A percentile compares a stretch with the other conserved stretches of the same genome.
These are phyloP conservation scores for Vicia villosa DNA, from an alignment of 306 rosid species.

Conservation along the genomic window DNA sequence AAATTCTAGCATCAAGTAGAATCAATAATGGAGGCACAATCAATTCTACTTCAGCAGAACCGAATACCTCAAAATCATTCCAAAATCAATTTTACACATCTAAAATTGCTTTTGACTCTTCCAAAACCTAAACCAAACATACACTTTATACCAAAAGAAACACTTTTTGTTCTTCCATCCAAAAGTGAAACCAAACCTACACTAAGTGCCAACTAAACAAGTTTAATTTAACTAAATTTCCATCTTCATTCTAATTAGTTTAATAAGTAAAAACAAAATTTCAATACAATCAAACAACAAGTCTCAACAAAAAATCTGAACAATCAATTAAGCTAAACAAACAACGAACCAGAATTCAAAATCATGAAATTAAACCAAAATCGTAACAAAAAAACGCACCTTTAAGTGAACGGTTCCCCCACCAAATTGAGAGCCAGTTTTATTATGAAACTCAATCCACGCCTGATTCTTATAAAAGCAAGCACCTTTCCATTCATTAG, in stretches of 20 bases:
- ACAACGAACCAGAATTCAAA: conserved; percentile 18
- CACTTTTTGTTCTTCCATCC: no score
- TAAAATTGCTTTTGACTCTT: no score
- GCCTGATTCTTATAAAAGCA: conserved; percentile 81
- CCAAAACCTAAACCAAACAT: no score
- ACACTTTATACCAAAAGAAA: no score
- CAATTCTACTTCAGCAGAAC: no score
- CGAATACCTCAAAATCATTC: no score
- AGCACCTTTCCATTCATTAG: conserved; percentile 70
- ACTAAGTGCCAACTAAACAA: neutral
- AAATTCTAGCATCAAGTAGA: no score
- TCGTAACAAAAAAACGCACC: conserved; percentile 43
- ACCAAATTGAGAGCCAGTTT: conserved; percentile 61
- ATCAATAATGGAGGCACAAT: no score
- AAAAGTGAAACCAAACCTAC: no score
- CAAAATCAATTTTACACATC: no score
- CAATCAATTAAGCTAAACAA: neutral
- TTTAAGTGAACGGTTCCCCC: conserved; percentile 93
- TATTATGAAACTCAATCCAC: conserved; percentile 84
- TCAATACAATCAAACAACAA: neutral
- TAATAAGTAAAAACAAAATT: conserved; percentile 1
- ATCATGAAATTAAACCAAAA: neutral
- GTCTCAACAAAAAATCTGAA: neutral
- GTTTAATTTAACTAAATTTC: neutral
- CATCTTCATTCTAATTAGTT: neutral